Base-by-base conservation (phyloP, 306 rosid species). In the Rosa multiflora region DNA sequence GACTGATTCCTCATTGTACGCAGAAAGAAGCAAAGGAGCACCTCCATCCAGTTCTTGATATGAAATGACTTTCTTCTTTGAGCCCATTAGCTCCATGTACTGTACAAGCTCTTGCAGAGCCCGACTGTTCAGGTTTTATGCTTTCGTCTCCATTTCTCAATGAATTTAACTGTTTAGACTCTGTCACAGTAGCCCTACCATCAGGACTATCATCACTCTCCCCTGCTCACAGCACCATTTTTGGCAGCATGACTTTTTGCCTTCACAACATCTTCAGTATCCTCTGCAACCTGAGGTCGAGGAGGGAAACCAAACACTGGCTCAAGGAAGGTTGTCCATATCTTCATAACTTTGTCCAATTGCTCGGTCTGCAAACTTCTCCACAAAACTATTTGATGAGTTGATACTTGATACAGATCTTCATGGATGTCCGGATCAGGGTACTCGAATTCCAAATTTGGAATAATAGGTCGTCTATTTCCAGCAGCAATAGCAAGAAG, bases 401-500 rank as follows among this genome's bases (percentile, higher is more conserved):
- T 86, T 93, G 98, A 83, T 96, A 96, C 78, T 86, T 93, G 98
- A 83, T 96, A 96, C 78, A 96, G 82, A 76, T 96, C 98, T 87
- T 96, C 98, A 76, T 96, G 99, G 79, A 96, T 89, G 76, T 85
- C 98, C 18, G 86, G 86, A 85, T 96, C 99, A 73, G 89, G 82
- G 84, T 89, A 96, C 83, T 88, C 90, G 79, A 88, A 96, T 81
- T 96, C 97, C 91, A 96, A 80, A 87, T 96, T 93, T 39, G 99
- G 94, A 88, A 88, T 86, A 70, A 96, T 88, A 37, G 96, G 96
- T 52, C 93, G 88, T 79, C 97, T 90, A 86, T 91, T 96, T 81
- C 98, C 97, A 75, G 98, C 98, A 77, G 99, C 99, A 76, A 90
- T 90, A 21, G 98, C 97, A 82, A 93, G 98, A 82, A 91, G 90